These are phyloP conservation scores for Protea cynaroides DNA, from an alignment of 164 flowering plant genomes.

Conservation along the genomic window DNA sequence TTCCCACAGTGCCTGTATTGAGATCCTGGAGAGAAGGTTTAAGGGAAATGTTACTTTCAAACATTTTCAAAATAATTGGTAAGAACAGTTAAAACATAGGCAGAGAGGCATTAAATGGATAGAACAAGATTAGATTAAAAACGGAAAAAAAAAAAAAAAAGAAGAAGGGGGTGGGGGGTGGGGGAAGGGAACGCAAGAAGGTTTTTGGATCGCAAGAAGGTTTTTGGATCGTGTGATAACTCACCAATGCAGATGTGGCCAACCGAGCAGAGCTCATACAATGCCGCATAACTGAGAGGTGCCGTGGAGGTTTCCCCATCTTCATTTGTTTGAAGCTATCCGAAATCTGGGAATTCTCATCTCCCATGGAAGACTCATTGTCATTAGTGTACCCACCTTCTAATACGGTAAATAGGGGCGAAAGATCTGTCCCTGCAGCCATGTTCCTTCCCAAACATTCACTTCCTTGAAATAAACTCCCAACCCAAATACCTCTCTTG, in stretches of 20 bases:
- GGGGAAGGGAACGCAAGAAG: no score
- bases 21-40: conserved; percentile 32
- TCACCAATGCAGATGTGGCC: conserved; percentile 29
- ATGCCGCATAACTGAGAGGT: conserved; percentile 44
- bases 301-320: conserved; percentile 52
- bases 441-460: conserved; percentile 22
- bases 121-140: background rate
- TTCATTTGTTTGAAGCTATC: conserved; percentile 27
- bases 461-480: conserved; percentile 5
- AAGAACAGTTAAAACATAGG: background rate
- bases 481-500: conserved; percentile 1
- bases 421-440: conserved; percentile 37
- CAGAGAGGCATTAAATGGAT: background rate
- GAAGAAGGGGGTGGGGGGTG: no score
- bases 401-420: conserved; percentile 19
- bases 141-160: background rate
- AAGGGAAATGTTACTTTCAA: background rate
- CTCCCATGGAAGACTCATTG: conserved; percentile 20
- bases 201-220: background rate
- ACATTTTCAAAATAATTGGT: background rate
- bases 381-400: conserved; percentile 28
- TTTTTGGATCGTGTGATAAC: conserved; percentile 2
- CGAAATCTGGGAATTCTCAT: conserved; percentile 25
- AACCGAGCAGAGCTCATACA: conserved; percentile 42
- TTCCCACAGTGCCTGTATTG: conserved; percentile 26